Base-by-base conservation (phyloP, 352 stramenopile species). In the Pythium scleroteichum region DNA sequence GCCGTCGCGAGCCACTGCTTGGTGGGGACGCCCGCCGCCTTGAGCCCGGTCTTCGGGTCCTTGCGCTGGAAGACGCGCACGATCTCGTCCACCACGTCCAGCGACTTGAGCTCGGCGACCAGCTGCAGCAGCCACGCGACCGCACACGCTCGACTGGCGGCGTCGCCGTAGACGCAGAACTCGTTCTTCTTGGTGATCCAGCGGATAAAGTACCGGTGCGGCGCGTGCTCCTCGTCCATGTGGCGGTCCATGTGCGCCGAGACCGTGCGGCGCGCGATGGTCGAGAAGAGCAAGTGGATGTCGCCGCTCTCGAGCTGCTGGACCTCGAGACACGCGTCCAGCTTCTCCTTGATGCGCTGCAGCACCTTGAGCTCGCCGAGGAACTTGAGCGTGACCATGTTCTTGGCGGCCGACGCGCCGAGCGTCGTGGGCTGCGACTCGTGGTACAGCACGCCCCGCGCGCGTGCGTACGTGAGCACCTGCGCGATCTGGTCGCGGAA, bases 321-420 rank as follows among this genome's bases (percentile, higher is more conserved):
- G 46, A 35, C 54, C 8, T 29, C 4, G 23, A 62, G 45, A 20
- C 6, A 38, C 26, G 46, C 50, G 20, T 65, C 59, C 1, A 72
- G 55, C 52, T 66, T 55, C 17, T 17, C 54, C 29, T 55, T 54
- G 40, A 72, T 38, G 13, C 59, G 59, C 32, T 50, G 32, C 24
- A 72, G 51, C 38, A 55, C 35, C 1, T 20, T 19, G 23, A 62
- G 23, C 1, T 60, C 53, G 10, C 54, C 46, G 1, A 54, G 22
- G 41, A 72, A 72, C 55, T 68, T 68, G 35, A 72, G 29, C 24
- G 64, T 71, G 29, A 66, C 64, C 56, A 71, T 66, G 52, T 66
- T 66, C 32, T 66, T 71, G 29, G 54, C 26, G 39, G 55, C 55
- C 1, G 40, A 41, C 17, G 49, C 29, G n/a, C 27, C 32, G 12